Base-by-base conservation (phyloP, 2,329 filamentous ascomycete species). In the Cryphonectria carpinicola region DNA sequence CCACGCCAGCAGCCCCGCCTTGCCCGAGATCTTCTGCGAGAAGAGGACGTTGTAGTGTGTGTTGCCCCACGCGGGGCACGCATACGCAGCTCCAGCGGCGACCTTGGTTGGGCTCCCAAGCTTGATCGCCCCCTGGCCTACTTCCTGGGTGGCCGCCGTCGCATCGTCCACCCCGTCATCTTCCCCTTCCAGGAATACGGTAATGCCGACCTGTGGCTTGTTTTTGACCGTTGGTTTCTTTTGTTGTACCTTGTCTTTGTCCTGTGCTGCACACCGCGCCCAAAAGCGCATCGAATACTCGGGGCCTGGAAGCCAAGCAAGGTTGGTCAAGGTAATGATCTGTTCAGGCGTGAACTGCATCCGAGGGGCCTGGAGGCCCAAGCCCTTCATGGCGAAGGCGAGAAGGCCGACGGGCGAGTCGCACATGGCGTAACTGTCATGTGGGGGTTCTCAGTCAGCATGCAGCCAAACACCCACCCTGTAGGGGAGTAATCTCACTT, bases 241-340 rank as follows among this genome's bases (percentile, higher is more conserved):
- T 32, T 69, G 63, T 37, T 64, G 65, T n/a, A 37, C 25, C 43
- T 39, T 65, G 7, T 71, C 73, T 43, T 74, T 76, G 10, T 75
- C 73, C 52, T 82, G 78, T n/a, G 78, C 77, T 22, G 79, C 78
- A 54, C 83, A 84, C 49, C 83, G 78, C 8, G 85, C 82, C 86
- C 85, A 88, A 69, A 86, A 90, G 37, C 89, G 81, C 74, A 91
- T 78, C 3, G 84, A 85, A 1, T 85, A 85, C 75, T 92, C 90
- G 0, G 89, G 89, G 0, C 90, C 90, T 0, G 90, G 89, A 0
- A 92, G 79, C 90, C 90, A 92, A 32, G 89, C 86, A 39, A 92
- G 79, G 76, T 88, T 86, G 1, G 88, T 86, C 75, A 90, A 81
- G 25, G 87, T 88, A 70, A 92, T 82, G 35, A 92, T 81, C 68